A percentile compares a stretch with the other conserved stretches of the same genome.
phyloP scores from a whole-genome alignment of 108 stramenopile species.

The Ochromonas danica region DNA sequence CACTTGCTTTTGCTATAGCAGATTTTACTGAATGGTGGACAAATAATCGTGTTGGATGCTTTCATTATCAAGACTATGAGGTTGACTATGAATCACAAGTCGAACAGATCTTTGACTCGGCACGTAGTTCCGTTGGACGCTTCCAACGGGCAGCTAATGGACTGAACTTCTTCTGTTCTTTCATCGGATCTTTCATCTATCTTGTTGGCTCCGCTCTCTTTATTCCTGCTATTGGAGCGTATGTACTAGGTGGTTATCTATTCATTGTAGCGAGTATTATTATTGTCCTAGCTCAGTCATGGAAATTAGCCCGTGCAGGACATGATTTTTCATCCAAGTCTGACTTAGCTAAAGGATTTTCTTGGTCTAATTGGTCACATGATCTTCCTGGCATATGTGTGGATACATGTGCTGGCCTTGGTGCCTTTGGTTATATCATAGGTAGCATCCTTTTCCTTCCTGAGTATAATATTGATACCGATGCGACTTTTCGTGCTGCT shows the following conservation, averaged over 20 bases:
- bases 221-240: background rate
- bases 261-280: background rate
- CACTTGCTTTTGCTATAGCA: background rate
- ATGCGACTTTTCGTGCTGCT: background rate
- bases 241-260: background rate
- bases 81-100: background rate
- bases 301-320: conserved; percentile 1
- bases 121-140: background rate
- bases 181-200: background rate
- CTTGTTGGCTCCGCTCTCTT: conserved; percentile 4
- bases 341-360: background rate
- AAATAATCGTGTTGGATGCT: conserved; percentile 21
- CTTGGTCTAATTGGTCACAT: background rate
- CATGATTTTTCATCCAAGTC: background rate
- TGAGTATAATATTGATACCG: background rate
- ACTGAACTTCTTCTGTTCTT: conserved; percentile 3
- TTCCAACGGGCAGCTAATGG: conserved; percentile 2
- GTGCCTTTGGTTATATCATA: background rate
- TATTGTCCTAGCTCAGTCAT: background rate
- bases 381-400: background rate
- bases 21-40: conserved; percentile 11
- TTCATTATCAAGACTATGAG: background rate
- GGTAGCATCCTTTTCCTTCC: background rate
- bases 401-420: background rate
- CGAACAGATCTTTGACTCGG: background rate